These are phyloP conservation scores for Xerocomellus amylosporus DNA, from an alignment of 768 basidiomycete species.

Conservation along the genomic window DNA sequence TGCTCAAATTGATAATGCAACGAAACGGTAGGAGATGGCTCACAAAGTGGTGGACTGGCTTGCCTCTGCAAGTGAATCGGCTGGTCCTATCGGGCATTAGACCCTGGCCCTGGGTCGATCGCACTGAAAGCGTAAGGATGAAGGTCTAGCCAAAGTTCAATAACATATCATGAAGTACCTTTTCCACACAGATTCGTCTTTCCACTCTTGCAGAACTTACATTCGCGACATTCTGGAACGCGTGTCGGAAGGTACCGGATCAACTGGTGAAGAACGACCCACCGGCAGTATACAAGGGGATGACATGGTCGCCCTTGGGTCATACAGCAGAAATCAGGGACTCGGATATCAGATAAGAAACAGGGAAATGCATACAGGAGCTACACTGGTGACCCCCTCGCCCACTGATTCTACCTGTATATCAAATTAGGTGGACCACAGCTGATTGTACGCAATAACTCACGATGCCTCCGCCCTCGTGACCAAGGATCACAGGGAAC, in stretches of 20 bases:
- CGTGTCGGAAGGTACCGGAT: neutral
- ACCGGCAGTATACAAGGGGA: slow-evolving; percentile 96
- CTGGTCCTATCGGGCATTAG: slow-evolving; percentile 88
- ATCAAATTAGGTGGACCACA: slow-evolving; percentile 1
- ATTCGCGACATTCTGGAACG: slow-evolving; percentile 80
- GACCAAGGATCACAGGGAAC: slow-evolving; percentile 92
- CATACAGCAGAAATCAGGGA: neutral
- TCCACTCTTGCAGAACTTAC: slow-evolving; percentile 97
- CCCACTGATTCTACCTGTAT: slow-evolving; percentile 93
- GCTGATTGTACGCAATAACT: slow-evolving; percentile 29
- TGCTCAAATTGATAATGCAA: neutral
- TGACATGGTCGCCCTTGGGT: slow-evolving; percentile 85
- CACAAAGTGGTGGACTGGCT: slow-evolving; percentile 89
- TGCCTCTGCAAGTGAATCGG: slow-evolving; percentile 87
- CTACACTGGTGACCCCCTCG: slow-evolving; percentile 84
- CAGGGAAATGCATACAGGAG: slow-evolving; percentile 39
- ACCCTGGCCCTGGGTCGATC: slow-evolving; percentile 90
- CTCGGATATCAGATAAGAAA: neutral
- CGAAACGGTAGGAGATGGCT: slow-evolving; percentile 28
- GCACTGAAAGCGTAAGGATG: slow-evolving; percentile 48
- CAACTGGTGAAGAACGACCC: slow-evolving; percentile 11
- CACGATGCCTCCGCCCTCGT: slow-evolving; percentile 91
- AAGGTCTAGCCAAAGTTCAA: neutral
- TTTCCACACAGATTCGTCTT: slow-evolving; percentile 99
- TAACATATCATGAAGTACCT: slow-evolving; percentile 44